Evolutionary conservation across 78 protist genomes (phyloP), one percentile per base, ranked within the genome.

Genomic region (Dictyostelium brefeldianum): DNA sequence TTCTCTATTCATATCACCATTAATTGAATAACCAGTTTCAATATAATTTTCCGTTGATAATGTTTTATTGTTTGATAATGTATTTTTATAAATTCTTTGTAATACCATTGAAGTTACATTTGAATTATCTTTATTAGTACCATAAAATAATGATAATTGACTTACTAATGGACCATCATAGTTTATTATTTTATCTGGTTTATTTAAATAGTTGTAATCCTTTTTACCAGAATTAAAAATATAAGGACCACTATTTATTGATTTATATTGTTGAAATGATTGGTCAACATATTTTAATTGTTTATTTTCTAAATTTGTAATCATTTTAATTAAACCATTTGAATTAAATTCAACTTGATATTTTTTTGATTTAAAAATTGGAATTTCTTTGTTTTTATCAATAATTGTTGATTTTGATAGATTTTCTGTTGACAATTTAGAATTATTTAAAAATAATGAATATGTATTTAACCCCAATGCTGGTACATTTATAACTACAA

Each of bases 401-500:
- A 15, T 25, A 18, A 50, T 41, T 17, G 46, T 69, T 70, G 20
- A 15, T 48, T 22, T 4, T 0, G 53, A 25, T 79, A n/a, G 7
- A 17, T 9, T 8, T 36, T 67, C 48, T 31, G 43, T 36, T 10
- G 59, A 3, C 0, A 36, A 4, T 22, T 46, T 46, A n/a, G 18
- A 4, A n/a, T 25, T 22, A 74, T 27, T 50, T 14, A 82, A 17
- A 0, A 7, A 57, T 48, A 87, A 2, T 31, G 57, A 77, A 48
- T 50, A 87, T 14, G 93, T 87, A 17, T 56, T 64, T 9, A 87
- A 43, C 14, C 93, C 93, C 1, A 87, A 51, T 74, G 93, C 70
- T 27, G 83, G 83, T 17, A 87, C 5, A 25, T 64, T 74, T 27
- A 47, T 3, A 0, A 77, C 50, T 36, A 70, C 79, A 27, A 43